phyloP scores from a whole-genome alignment of 2,329 filamentous ascomycete species.

The Colletotrichum tamarilloi region DNA sequence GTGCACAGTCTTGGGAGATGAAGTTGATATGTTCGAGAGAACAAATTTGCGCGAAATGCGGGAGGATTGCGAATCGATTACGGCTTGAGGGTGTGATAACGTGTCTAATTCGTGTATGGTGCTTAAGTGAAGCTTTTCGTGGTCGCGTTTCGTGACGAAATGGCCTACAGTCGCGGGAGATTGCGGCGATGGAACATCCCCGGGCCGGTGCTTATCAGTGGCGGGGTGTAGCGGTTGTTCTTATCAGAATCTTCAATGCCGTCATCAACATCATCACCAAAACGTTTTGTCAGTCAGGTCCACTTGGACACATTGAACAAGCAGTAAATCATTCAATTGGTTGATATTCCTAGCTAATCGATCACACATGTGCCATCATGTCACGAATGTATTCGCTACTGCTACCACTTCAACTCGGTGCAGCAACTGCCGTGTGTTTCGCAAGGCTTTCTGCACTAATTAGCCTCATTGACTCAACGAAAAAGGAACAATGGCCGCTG shows the following conservation, averaged over 20 bases:
- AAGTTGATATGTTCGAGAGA: neutral
- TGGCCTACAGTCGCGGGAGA: constrained; percentile 18
- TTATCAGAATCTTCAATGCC: constrained; percentile 1
- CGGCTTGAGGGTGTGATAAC: constrained; percentile 7
- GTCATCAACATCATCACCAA: constrained; percentile 1
- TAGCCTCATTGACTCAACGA: neutral
- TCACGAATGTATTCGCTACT: neutral
- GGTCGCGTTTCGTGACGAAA: constrained; percentile 31
- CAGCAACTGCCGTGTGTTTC: neutral
- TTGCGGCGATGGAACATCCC: constrained; percentile 32
- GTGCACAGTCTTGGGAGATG: constrained; percentile 60
- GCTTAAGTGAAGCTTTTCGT: constrained; percentile 20
- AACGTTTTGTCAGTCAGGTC: neutral
- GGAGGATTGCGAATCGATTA: constrained; percentile 16
- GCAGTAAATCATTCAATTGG: neutral
- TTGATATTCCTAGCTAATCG: neutral
- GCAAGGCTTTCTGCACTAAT: neutral
- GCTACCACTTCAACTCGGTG: no score
- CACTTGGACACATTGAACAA: neutral
- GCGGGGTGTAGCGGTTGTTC: neutral
- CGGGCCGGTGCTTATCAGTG: constrained; percentile 32
- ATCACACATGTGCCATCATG: neutral
- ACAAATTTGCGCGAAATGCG: constrained; percentile 4
- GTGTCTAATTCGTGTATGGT: constrained; percentile 23
- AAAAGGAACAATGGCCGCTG: neutral